phyloP scores from a whole-genome alignment of 2,329 filamentous ascomycete species.

The Sporothrix luriei region DNA sequence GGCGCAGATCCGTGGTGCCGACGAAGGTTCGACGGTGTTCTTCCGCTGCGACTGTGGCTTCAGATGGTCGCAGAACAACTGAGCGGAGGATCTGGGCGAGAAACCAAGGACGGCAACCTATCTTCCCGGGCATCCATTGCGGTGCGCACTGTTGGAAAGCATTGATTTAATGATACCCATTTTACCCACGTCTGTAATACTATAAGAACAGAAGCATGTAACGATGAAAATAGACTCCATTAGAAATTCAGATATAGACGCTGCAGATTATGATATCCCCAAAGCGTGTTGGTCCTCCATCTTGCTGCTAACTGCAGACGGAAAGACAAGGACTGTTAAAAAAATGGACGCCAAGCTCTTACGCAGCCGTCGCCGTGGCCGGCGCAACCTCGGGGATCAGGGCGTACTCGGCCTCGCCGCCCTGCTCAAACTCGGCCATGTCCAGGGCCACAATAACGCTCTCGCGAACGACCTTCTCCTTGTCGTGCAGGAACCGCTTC shows the following conservation, averaged over 20 bases:
- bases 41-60: constrained; percentile 85
- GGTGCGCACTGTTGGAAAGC: not conserved
- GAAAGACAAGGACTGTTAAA: not conserved
- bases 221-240: constrained; percentile 14
- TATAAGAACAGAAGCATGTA: constrained; percentile 7
- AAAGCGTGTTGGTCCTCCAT: constrained; percentile 18
- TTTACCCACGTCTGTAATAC: constrained; percentile 19
- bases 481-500: constrained; percentile 81
- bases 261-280: constrained; percentile 14
- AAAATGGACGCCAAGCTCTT: not conserved
- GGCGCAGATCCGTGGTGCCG: constrained; percentile 84
- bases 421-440: constrained; percentile 96
- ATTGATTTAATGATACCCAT: constrained; percentile 30
- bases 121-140: not conserved
- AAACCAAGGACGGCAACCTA: too few relatives aligned
- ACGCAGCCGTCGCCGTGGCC: constrained; percentile 37
- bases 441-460: constrained; percentile 94
- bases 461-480: constrained; percentile 90
- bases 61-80: constrained; percentile 67
- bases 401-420: constrained; percentile 86
- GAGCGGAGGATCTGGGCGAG: constrained; percentile 33
- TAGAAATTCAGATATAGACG: constrained; percentile 11
- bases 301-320: not conserved
- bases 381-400: constrained; percentile 68
- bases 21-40: constrained; percentile 92